Base-by-base conservation (phyloP, 2,329 filamentous ascomycete genomes). In the Huntiella moniliformis region DNA sequence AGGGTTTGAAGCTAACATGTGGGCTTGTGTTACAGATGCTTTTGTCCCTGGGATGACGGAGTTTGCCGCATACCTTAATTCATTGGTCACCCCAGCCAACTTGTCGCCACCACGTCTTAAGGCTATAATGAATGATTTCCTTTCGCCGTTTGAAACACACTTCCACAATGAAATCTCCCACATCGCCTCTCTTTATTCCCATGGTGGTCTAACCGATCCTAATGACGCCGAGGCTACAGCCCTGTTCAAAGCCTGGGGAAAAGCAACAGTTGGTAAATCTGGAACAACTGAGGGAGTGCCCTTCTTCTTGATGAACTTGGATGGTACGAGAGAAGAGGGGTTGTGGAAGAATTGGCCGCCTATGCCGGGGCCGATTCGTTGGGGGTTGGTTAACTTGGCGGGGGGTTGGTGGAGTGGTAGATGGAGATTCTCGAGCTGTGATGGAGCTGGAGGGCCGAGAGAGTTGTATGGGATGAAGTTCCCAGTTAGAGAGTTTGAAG, bases 361-460 rank as follows among this genome's bases (percentile, higher is more conserved):
- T 0, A 79, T 79, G 63, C 74, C 75, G 1, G 64, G 62, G 4
- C 67, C 71, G 3, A 65, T 79, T 49, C 65, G 67, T 42, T 79
- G 73, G 73, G 68, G 67, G 0, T 53, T 80, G 50, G 63, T 71
- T 33, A 77, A 77, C 53, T 57, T 78, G 38, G 72, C 63, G 1
- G 74, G 73, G 2, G 64, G 68, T 33, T 70, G 66, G 58, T 65
- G 77, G 52, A 66, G 65, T 33, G 62, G 65, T 2, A 71, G 69
- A 67, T 80, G 76, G 75, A 74, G 68, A 60, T 81, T 79, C 62
- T 65, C 73, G 31, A 78, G 74, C 54, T 80, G 75, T 53, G 68
- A 74, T 53, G 58, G 62, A 3, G 55, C 59, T 0, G 74, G 74
- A 2, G 58, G 60, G 54, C 72, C 70, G 38, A 67, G 67, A 56